A percentile compares a stretch with the other conserved stretches of the same genome.
phyloP scores from a whole-genome alignment of 1,139 yeast species.

The Saccharomyces hybrid region DNA sequence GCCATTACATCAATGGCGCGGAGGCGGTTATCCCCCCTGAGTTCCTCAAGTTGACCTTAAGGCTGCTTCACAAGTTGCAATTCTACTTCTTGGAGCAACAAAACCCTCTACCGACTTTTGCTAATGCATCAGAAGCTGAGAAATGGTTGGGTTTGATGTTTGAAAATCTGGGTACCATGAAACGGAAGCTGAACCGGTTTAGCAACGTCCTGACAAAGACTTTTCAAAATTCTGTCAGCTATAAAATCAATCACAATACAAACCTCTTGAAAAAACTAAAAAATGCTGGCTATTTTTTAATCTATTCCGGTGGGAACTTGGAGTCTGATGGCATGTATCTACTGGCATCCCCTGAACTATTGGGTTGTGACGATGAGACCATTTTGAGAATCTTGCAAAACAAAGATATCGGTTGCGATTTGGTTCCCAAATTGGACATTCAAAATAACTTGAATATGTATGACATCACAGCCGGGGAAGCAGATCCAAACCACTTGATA shows the following conservation, averaged over 20 bases:
- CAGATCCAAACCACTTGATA: constrained; percentile 11
- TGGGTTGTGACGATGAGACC: constrained; percentile 29
- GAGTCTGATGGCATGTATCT: constrained; percentile 55
- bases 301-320: constrained; percentile 56
- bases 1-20: constrained; percentile 67
- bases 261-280: constrained; percentile 43
- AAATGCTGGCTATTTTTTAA: constrained; percentile 63
- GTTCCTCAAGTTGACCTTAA: constrained; percentile 54
- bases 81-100: constrained; percentile 66
- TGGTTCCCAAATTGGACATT: constrained; percentile 21
- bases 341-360: constrained; percentile 30
- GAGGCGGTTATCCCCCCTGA: constrained; percentile 74
- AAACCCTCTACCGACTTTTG: constrained; percentile 48
- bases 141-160: constrained; percentile 72
- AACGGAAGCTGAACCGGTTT: constrained; percentile 74
- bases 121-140: constrained; percentile 51
- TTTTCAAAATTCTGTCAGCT: constrained; percentile 67
- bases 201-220: constrained; percentile 56
- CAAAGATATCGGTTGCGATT: constrained; percentile 31
- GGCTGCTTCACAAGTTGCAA: constrained; percentile 57
- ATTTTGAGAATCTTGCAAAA: constrained; percentile 29
- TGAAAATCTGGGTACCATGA: constrained; percentile 73
- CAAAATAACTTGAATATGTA: constrained; percentile 20
- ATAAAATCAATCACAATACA: constrained; percentile 50
- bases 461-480: constrained; percentile 16